Evolutionary conservation across 2,329 filamentous ascomycete species (phyloP), one percentile per base, ranked within the genome.

Genomic region (Aspergillus cejpii): DNA sequence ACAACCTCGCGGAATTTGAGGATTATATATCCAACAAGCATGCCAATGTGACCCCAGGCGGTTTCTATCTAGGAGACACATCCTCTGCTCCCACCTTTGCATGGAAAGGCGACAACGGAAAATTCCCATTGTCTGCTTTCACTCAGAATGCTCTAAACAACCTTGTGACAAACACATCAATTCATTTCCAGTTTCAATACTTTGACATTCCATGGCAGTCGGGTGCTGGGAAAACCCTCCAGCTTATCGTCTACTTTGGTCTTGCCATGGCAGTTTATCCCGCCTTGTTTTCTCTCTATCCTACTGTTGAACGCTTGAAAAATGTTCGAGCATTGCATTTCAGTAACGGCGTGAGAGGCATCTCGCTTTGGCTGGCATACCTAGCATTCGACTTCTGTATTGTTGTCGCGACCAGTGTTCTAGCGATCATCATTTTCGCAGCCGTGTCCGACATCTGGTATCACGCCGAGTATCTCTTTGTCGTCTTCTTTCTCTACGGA

Each of bases 251-350:
- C 6, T 95, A 95, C 66, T 85, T 92, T 61, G 81, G 84, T 11
- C 74, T 96, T 6, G 86, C 84, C 1, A 81, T 94, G 66, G 76
- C 79, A 5, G 81, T 83, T 1, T 92, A 85, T 56, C 88, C 90
- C 1, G 87, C 84, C 11, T 90, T 96, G 72, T 94, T 95, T 57
- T 80, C 86, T 0, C 72, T 96, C 3, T 96, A 96, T 59, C 87
- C 88, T 0, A 94, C 87, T n/a, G 73, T 85, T 21, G 90, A 96
- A 65, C 78, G 88, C 20, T 72, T 88, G 8, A 74, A 81, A 39
- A 85, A 88, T 52, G 87, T 96, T 19, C 80, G 90, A 41, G 85
- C 85, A 12, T 72, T 96, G 23, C 84, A 96, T 64, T 96, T 94
- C 67, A 94, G 87, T 43, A 96, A 95, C 59, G 90, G 90, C 37